Conservation (phyloP, 169 alveolate genomes). For the Eimeria zaria region DNA sequence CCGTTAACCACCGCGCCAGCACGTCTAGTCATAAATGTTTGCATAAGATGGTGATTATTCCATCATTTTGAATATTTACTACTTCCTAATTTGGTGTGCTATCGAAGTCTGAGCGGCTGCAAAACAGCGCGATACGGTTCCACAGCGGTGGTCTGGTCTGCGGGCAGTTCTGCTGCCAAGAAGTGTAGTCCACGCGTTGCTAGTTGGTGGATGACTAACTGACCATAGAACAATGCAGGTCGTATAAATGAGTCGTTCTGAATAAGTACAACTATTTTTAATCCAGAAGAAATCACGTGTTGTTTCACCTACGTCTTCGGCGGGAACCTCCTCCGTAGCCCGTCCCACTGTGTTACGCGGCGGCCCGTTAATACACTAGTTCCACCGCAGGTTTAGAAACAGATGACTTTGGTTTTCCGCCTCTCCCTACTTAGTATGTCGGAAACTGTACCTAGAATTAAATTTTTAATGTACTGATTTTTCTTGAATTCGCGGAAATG, state of each 20-base stretch:
- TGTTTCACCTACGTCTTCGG: background rate
- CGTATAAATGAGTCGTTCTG: background rate
- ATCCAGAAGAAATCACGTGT: background rate
- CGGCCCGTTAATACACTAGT: constrained; percentile 6
- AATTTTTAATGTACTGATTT: background rate
- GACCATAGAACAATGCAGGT: background rate
- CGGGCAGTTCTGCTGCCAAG: background rate
- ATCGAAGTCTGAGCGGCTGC: background rate
- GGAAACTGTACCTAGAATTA: background rate
- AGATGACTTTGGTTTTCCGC: background rate
- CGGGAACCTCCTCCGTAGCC: background rate
- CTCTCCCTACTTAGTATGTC: background rate
- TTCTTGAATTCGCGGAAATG: background rate
- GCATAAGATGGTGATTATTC: background rate
- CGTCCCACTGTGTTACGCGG: background rate
- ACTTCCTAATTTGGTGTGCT: background rate
- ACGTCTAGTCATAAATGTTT: background rate
- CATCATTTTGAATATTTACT: background rate
- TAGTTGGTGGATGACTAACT: background rate
- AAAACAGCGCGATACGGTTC: background rate
- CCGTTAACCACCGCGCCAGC: background rate
- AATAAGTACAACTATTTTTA: background rate
- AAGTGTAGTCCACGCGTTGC: background rate
- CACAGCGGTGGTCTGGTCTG: constrained; percentile 13
- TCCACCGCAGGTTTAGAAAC: background rate